Percentiles rank a stretch among this genome's conserved stretches.
Conservation (phyloP, 352 stramenopile species). For the Phytophthora foliorum region DNA sequence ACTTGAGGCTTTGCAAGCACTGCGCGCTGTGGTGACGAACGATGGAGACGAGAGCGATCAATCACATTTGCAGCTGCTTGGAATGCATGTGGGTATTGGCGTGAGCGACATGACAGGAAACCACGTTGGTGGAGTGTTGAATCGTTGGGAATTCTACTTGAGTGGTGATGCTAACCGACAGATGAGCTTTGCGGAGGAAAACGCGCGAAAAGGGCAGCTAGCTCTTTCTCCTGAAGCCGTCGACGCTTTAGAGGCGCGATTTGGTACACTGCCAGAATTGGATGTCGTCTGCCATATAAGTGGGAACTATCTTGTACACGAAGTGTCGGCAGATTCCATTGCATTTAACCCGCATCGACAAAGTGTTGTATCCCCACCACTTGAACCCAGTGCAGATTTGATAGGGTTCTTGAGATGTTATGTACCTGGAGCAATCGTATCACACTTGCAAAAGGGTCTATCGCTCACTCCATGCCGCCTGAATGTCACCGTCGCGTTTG, state of each 20-base stretch:
- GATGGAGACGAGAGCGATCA: slow-evolving; percentile 22
- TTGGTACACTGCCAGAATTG: slow-evolving; percentile 28
- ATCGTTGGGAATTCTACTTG: slow-evolving; percentile 91
- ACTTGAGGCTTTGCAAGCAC: slow-evolving; percentile 60
- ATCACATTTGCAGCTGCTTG: slow-evolving; percentile 44
- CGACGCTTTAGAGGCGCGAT: slow-evolving; percentile 38
- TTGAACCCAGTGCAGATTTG: slow-evolving; percentile 45
- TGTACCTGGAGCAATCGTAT: slow-evolving; percentile 76
- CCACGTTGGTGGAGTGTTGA: slow-evolving; percentile 83
- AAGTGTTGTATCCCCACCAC: background rate
- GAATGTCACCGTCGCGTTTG: slow-evolving; percentile 79
- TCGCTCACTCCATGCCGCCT: slow-evolving; percentile 71
- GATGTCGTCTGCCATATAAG: slow-evolving; percentile 38
- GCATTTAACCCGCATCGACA: background rate
- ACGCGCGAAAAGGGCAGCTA: slow-evolving; percentile 77
- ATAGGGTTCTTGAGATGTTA: slow-evolving; percentile 74
- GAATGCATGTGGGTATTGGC: slow-evolving; percentile 89
- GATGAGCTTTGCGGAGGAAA: slow-evolving; percentile 78
- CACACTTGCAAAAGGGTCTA: slow-evolving; percentile 71
- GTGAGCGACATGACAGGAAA: slow-evolving; percentile 79
- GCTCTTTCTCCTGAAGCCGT: slow-evolving; percentile 73
- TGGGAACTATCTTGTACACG: slow-evolving; percentile 63
- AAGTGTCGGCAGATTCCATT: slow-evolving; percentile 11
- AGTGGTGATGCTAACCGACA: slow-evolving; percentile 85
- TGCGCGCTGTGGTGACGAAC: slow-evolving; percentile 30